Evolutionary conservation across 768 basidiomycete species (phyloP).

Genomic region (Xerocomus potaroensis): DNA sequence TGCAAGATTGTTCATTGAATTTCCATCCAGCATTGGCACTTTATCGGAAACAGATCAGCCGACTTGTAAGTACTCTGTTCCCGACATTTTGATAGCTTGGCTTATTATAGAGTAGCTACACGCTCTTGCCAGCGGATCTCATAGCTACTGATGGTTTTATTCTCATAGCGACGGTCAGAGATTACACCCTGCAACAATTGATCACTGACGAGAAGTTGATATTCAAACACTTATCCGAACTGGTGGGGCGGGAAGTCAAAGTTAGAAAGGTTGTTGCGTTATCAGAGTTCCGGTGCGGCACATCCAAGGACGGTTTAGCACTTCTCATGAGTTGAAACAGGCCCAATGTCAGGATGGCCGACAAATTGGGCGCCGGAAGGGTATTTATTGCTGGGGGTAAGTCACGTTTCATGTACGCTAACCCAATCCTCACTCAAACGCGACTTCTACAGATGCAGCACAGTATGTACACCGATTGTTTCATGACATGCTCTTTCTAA

Average conservation of each 20-base stretch:
- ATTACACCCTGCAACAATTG: conserved; percentile 10
- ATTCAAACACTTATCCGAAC: conserved; percentile 22
- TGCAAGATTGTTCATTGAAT: neutral
- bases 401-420: neutral
- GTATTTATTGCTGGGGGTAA: conserved; percentile 46
- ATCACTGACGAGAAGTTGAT: conserved; percentile 20
- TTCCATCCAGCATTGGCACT: conserved; percentile 20
- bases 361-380: conserved; percentile 39
- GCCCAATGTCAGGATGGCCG: conserved; percentile 46
- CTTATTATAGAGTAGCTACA: neutral
- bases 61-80: conserved; percentile 3
- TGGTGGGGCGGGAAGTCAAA: conserved; percentile 25
- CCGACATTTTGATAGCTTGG: neutral
- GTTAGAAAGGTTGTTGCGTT: conserved; percentile 25
- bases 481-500: neutral
- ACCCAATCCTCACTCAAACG: neutral
- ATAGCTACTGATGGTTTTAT: conserved; percentile 1
- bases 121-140: conserved; percentile 1
- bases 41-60: conserved; percentile 6
- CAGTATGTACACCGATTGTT: conserved; percentile 25
- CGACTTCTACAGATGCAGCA: conserved; percentile 37
- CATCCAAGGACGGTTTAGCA: neutral
- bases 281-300: conserved; percentile 23
- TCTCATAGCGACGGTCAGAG: neutral
- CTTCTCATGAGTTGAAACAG: conserved; percentile 20